These are phyloP conservation scores for Zizania latifolia DNA, from an alignment of 176 grass and related monocot genomes.

Conservation along the genomic window DNA sequence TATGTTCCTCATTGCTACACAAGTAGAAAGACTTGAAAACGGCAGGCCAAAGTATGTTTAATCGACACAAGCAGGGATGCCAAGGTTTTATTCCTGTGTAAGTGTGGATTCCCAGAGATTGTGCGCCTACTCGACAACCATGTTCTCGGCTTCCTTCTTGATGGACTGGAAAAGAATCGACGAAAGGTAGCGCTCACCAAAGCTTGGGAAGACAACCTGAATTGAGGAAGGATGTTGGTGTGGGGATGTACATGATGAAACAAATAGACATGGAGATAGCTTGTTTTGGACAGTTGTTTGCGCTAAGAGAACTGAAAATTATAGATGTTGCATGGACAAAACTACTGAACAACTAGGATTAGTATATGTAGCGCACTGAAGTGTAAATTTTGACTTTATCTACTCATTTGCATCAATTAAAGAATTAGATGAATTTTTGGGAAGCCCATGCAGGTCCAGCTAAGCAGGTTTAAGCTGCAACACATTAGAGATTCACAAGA, in stretches of 20 bases:
- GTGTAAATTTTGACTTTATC: neutral
- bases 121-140: slow-evolving; percentile 38
- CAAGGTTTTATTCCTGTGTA: slow-evolving; percentile 33
- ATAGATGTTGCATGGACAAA: neutral
- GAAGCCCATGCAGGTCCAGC: neutral
- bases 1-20: slow-evolving; percentile 14
- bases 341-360: neutral
- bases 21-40: neutral
- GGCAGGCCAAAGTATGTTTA: neutral
- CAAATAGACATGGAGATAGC: neutral
- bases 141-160: slow-evolving; percentile 59
- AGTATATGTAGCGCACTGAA: neutral
- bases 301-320: neutral
- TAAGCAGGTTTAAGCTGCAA: neutral
- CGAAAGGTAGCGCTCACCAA: slow-evolving; percentile 58
- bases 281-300: neutral
- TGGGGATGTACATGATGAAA: neutral
- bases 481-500: neutral
- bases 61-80: neutral
- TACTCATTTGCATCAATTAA: neutral
- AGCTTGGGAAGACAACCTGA: slow-evolving; percentile 58
- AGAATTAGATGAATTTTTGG: neutral
- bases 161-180: slow-evolving; percentile 59
- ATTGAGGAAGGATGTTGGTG: neutral
- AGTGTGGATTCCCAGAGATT: neutral